Conservation (phyloP, 257 asterid genomes). For the Linderniella brevidens region DNA sequence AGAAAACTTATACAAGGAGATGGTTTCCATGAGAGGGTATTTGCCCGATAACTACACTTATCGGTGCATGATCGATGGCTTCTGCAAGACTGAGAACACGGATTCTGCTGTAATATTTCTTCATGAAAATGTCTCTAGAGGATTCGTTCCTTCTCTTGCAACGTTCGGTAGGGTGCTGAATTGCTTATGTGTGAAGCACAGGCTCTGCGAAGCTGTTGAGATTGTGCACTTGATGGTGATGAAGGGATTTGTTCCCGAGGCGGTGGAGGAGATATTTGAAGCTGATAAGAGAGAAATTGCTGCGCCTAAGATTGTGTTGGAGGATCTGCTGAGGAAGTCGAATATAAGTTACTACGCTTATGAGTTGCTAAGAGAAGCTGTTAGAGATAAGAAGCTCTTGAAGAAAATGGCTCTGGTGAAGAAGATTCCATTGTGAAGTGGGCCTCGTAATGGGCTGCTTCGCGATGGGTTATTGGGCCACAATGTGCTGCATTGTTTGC, state of each 20-base stretch:
- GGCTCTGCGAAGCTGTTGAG: conserved; percentile 49
- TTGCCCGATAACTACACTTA: conserved; percentile 54
- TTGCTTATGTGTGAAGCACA: conserved; percentile 55
- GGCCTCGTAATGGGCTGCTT: too few species aligned
- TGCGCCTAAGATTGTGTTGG: conserved; percentile 81
- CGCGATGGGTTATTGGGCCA: too few species aligned
- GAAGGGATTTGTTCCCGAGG: conserved; percentile 59
- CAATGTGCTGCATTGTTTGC: too few species aligned
- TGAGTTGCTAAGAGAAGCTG: conserved; percentile 57
- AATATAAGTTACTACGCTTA: conserved; percentile 54
- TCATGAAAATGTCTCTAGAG: conserved; percentile 31
- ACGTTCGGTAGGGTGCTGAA: conserved; percentile 70
- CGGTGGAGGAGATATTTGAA: conserved; percentile 52
- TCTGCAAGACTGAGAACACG: conserved; percentile 52
- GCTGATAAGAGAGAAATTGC: conserved; percentile 57
- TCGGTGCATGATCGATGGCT: conserved; percentile 66
- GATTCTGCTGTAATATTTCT: conserved; percentile 46
- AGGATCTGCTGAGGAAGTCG: conserved; percentile 59
- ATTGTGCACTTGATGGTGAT: conserved; percentile 59
- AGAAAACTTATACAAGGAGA: conserved; percentile 38
- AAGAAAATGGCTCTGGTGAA: too few species aligned
- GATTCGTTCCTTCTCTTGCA: conserved; percentile 38
- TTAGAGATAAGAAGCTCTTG: conserved; percentile 36
- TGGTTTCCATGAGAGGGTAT: conserved; percentile 25
- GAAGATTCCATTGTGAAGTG: too few species aligned